Conservation (phyloP, 176 grass and related monocot species). For the Avena atlantica region DNA sequence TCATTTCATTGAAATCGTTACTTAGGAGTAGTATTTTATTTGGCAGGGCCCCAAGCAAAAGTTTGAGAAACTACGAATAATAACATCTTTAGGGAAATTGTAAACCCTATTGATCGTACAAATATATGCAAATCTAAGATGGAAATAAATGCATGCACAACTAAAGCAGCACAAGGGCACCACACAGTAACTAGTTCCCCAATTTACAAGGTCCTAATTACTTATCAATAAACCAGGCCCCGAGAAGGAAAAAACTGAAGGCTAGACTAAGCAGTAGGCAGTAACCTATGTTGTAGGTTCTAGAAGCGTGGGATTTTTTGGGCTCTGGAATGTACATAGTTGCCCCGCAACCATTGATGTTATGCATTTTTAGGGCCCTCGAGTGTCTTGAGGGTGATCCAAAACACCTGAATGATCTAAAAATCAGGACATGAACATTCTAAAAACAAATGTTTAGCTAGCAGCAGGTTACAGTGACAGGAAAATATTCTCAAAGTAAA, state of each 20-base stretch:
- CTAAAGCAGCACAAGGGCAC: neutral
- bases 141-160: conserved; percentile 2
- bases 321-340: neutral
- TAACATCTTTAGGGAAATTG: no score
- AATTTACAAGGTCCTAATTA: neutral
- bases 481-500: no score
- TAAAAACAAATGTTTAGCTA: no score
- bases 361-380: neutral
- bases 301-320: conserved; percentile 5
- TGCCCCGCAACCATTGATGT: neutral
- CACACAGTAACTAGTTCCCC: no score
- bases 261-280: neutral
- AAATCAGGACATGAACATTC: neutral
- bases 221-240: neutral
- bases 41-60: neutral
- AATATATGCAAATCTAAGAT: neutral
- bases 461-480: neutral
- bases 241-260: neutral
- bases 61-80: neutral
- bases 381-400: neutral
- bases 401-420: neutral
- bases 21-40: neutral
- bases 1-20: neutral
- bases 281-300: neutral
- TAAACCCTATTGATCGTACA: no score